Evolutionary conservation across 169 alveolate species (phyloP).

Genomic region (Perkinsus olseni): DNA sequence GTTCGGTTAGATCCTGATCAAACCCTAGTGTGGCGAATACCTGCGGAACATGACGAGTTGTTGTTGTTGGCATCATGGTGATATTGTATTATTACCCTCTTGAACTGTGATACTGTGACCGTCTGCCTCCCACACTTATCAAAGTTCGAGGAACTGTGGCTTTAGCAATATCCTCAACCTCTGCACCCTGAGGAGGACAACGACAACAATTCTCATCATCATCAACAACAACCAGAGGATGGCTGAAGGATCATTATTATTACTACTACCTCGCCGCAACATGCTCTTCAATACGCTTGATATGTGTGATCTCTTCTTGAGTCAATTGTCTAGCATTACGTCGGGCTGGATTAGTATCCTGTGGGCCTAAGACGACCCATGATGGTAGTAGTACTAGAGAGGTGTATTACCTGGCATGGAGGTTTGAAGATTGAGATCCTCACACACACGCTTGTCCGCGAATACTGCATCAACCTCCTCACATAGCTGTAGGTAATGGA

Average conservation of each 20-base stretch:
- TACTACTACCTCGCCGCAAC: background rate
- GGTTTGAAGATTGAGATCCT: background rate
- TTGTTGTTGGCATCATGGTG: background rate
- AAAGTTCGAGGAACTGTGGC: background rate
- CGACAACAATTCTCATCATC: background rate
- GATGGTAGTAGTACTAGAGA: background rate
- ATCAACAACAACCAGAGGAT: background rate
- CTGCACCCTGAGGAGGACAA: background rate
- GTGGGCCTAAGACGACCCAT: background rate
- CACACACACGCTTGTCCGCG: background rate
- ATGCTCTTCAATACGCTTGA: background rate
- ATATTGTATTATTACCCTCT: background rate
- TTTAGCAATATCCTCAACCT: background rate
- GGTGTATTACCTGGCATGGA: background rate
- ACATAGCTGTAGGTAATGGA: background rate
- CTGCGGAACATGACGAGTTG: background rate
- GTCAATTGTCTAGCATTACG: background rate
- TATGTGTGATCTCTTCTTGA: background rate
- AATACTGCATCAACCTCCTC: background rate
- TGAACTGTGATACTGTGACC: background rate
- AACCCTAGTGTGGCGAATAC: background rate
- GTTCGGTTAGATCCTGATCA: background rate
- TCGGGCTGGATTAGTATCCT: background rate
- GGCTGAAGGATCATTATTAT: background rate
- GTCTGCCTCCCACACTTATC: background rate